Conservation (phyloP, 139 green algal species). For the Picochlorum costavermella region DNA sequence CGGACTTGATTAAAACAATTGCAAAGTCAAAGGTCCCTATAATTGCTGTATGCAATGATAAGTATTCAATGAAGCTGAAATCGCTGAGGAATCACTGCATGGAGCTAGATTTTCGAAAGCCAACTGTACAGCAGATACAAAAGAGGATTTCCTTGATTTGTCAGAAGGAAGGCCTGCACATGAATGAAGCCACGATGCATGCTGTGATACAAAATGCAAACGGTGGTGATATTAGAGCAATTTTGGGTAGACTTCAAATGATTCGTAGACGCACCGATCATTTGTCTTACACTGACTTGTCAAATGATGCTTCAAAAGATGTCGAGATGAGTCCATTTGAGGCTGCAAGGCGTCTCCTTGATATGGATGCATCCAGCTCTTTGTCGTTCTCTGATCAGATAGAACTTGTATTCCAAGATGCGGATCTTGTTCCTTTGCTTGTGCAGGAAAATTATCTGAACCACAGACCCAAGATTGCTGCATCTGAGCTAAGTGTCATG, state of each 20-base stretch:
- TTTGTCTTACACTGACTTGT: slow-evolving; percentile 67
- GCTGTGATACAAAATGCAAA: slow-evolving; percentile 68
- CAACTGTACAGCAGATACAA: slow-evolving; percentile 66
- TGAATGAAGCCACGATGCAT: slow-evolving; percentile 65
- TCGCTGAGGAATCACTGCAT: slow-evolving; percentile 77
- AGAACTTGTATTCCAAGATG: slow-evolving; percentile 86
- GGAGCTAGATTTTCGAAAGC: slow-evolving; percentile 78
- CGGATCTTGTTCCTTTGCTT: slow-evolving; percentile 85
- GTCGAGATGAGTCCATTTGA: slow-evolving; percentile 82
- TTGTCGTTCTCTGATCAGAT: slow-evolving; percentile 43
- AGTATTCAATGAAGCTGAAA: slow-evolving; percentile 88
- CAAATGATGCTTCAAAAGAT: slow-evolving; percentile 63
- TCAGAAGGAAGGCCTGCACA: slow-evolving; percentile 63
- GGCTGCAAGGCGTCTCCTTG: slow-evolving; percentile 60
- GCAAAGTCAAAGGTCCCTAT: slow-evolving; percentile 81
- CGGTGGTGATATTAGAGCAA: slow-evolving; percentile 80
- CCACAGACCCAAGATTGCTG: slow-evolving; percentile 51
- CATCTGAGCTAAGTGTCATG: slow-evolving; percentile 34
- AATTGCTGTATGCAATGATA: slow-evolving; percentile 98
- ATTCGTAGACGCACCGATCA: slow-evolving; percentile 45
- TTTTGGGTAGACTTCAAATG: slow-evolving; percentile 91
- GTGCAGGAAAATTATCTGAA: slow-evolving; percentile 97
- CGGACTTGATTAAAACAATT: slow-evolving; percentile 91
- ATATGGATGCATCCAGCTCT: slow-evolving; percentile 9
- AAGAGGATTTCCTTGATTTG: slow-evolving; percentile 72